Base-by-base conservation (phyloP, 1,284 basidiomycete genomes). In the Chalciporus sp. region DNA sequence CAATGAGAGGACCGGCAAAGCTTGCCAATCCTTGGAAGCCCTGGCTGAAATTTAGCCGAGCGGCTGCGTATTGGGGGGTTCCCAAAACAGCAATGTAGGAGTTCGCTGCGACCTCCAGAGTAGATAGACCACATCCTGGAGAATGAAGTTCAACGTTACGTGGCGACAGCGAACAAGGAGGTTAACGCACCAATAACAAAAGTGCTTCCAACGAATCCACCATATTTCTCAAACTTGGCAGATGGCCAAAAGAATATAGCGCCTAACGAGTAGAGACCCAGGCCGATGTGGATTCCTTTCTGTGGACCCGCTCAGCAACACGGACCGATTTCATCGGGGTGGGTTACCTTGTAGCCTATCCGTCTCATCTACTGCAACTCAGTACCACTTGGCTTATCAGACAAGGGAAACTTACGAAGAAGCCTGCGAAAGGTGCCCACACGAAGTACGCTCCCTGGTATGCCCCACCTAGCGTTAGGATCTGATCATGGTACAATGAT, bases 231-330 rank as follows among this genome's bases (percentile, higher is more conserved):
- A 62, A 78, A 89, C 62, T 80, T 83, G 33, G 89, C 88, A 33
- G 85, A 87, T 3, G 90, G 90, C 90, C 89, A 91, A 76, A 90
- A 92, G 67, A 90, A 84, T 58, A 92, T 79, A 12, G 88, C 88
- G 39, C 84, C 84, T 73, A 88, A 70, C 4, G 84, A 86, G 72
- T 91, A 92, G 28, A 92, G 74, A 16, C 74, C 72, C 26, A 92
- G 77, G 39, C 90, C 90, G 51, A 89, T 68, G 75, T 88, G 82
- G 70, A 86, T 85, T 4, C 85, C 76, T 73, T 77, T 82, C 81
- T 81, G 51, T 49, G 14, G 28, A 46, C 45, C 26, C 8, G 17
- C 49, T 65, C 33, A 63, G n/a, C 12, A 19, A 23, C 2, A 35
- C 37, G 41, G 42, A 62, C 16, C 19, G 0, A 40, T 16, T 31